Evolutionary conservation across 139 green algal species (phyloP).

Genomic region (Trebouxia sp.): DNA sequence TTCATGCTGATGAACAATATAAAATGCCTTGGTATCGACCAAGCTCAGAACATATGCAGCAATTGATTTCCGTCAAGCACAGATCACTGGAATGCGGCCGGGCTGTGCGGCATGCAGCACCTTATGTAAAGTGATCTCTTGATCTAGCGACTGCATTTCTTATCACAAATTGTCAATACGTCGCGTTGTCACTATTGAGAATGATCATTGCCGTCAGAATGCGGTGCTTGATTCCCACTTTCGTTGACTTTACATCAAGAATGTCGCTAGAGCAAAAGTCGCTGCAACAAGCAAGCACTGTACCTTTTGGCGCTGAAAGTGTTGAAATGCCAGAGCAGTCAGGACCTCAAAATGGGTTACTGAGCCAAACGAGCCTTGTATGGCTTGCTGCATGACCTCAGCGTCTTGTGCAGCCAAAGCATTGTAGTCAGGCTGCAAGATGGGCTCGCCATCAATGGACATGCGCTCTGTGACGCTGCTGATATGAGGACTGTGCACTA

Average conservation of each 20-base stretch:
- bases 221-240: no score
- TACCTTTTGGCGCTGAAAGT: constrained; percentile 66
- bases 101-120: no score
- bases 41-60: no score
- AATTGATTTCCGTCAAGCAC: no score
- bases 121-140: background rate
- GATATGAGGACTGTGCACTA: constrained; percentile 74
- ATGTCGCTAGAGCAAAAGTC: background rate
- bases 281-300: background rate
- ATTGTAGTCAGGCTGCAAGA: constrained; percentile 34
- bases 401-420: constrained; percentile 34
- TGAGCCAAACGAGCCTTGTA: constrained; percentile 3
- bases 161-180: background rate
- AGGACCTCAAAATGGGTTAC: constrained; percentile 86
- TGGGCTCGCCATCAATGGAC: constrained; percentile 38
- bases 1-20: no score
- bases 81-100: no score
- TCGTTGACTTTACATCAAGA: no score
- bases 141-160: background rate
- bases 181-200: background rate
- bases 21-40: no score
- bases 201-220: background rate
- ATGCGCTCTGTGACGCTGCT: constrained; percentile 76
- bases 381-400: constrained; percentile 2
- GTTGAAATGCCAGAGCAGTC: constrained; percentile 74